Base-by-base conservation (phyloP, 1,284 basidiomycete genomes). In the Lentinus polychrous region DNA sequence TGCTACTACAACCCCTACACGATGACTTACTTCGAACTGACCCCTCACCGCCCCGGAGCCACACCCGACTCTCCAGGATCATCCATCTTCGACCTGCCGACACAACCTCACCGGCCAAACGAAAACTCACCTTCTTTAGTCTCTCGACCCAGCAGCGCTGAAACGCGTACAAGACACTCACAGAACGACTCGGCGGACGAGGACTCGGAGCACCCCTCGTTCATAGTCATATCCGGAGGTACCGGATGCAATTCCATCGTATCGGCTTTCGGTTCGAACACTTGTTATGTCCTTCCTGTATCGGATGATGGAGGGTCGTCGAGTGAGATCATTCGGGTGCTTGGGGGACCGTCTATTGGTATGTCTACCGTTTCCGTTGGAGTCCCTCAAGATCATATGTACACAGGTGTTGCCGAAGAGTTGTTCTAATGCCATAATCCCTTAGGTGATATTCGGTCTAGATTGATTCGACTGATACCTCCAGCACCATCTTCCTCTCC, bases 281-380 rank as follows among this genome's bases (percentile, higher is more conserved):
- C 85, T 10, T 84, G 77, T 62, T 88, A 88, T 54, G 80, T 87
- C 18, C 70, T 91, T 18, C 88, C 88, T 27, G 86, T 93, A 39
- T 92, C 89, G 5, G 90, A 93, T 61, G 88, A 93, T 59, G 90
- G 89, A 11, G 89, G 88, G 46, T 89, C 86, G 12, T 90, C 86
- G 2, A 86, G 84, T 56, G 87, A 91, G 68, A 90, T 91, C 46
- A 90, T 90, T 48, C 79, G 88, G 37, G 88, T 91, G 11, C 68
- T 91, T 17, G 88, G 87, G 17, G 88, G 87, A 3, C 88, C 88
- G 18, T 91, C 88, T 14, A 80, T 90, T 54, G 86, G 88, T 86
- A 52, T 40, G 60, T 53, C 51, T 10, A 27, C 27, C n/a, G n/a
- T n/a, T n/a, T n/a, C n/a, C n/a, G n/a, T n/a, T n/a, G n/a, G n/a